Evolutionary conservation across 1,284 basidiomycete genomes (phyloP), one percentile per base, ranked within the genome.

Genomic region (Austroboletus niveus): DNA sequence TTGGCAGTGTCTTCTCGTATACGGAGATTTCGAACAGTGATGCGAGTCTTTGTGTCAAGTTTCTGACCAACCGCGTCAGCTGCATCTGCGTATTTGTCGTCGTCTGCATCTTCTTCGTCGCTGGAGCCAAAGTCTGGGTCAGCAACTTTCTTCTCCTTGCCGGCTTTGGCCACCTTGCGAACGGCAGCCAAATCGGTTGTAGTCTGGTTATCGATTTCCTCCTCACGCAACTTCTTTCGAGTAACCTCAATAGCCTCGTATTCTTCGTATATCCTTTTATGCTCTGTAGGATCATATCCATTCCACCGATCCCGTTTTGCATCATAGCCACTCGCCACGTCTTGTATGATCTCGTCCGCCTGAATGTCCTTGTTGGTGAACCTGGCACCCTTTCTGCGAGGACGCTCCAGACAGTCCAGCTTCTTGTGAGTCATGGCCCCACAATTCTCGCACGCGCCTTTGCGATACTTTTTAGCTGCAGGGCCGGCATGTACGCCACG

Each of bases 1-100:
- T 99, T 99, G 15, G 97, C 97, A 1, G 96, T 98, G 69, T 99
- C 97, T 73, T 99, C 97, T 66, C 97, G 88, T 62, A 99, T 99
- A 74, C 97, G 92, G 64, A 99, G 76, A 72, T 99, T 99, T 60
- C 97, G 88, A 51, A 99, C 94, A 6, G 97, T 98, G 59, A 99
- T 96, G 53, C 97, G 89, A 31, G 94, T 98, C 75, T 99, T 98
- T 14, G 94, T 91, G 69, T 99, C 96, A 59, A 99, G 78, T 72
- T 98, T 97, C 71, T 98, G 96, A 8, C 97, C 97, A 14, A 98
- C 94, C 48, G 94, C 94, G 66, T 98, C 95, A 15, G 96, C 96
- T 39, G 92, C 87, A 64, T 99, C 97, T 20, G 96, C 96, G 63
- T 98, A 98, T 75, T 96, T 95, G 73, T 95, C 92, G 67, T 95